These are phyloP conservation scores for Actinomortierella wolfii DNA, from an alignment of 371 early-diverging fungal genomes.

Conservation along the genomic window DNA sequence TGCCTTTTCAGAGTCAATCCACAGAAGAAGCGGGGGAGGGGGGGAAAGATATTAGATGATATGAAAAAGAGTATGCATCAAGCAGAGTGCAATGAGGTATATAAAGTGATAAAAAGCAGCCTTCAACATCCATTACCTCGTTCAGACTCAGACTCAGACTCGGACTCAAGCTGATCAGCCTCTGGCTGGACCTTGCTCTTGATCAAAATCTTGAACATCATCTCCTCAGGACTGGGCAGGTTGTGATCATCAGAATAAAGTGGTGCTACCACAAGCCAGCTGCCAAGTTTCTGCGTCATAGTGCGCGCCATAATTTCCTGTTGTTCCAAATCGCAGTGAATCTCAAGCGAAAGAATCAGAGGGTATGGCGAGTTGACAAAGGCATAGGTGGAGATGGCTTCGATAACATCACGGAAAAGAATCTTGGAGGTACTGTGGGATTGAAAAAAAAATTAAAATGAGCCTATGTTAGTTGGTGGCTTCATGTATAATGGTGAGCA, in stretches of 20 bases:
- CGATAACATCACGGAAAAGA: conserved; percentile 76
- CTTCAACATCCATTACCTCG: no score
- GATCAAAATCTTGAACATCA: conserved; percentile 69
- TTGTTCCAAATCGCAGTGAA: conserved; percentile 71
- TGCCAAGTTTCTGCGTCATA: conserved; percentile 64
- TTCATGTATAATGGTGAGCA: conserved; percentile 3
- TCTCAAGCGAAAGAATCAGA: conserved; percentile 81
- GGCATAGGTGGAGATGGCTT: conserved; percentile 78
- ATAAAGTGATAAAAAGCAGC: no score
- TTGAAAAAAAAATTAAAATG: neutral
- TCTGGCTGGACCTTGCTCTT: conserved; percentile 59
- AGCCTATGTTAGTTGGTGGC: neutral
- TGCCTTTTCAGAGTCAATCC: no score
- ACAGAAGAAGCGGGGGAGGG: no score
- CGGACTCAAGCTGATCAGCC: conserved; percentile 13
- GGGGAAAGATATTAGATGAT: neutral
- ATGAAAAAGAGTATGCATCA: neutral
- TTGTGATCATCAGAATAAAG: conserved; percentile 34
- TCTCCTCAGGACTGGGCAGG: conserved; percentile 71
- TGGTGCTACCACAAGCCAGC: conserved; percentile 57
- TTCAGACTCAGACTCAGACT: conserved; percentile 41
- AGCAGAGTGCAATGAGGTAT: no score
- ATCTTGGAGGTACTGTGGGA: conserved; percentile 66
- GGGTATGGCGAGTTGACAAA: conserved; percentile 81
- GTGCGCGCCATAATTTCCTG: conserved; percentile 76